Conservation (phyloP, 2,329 filamentous ascomycete genomes). For the Lecanoromycetidae sp. region DNA sequence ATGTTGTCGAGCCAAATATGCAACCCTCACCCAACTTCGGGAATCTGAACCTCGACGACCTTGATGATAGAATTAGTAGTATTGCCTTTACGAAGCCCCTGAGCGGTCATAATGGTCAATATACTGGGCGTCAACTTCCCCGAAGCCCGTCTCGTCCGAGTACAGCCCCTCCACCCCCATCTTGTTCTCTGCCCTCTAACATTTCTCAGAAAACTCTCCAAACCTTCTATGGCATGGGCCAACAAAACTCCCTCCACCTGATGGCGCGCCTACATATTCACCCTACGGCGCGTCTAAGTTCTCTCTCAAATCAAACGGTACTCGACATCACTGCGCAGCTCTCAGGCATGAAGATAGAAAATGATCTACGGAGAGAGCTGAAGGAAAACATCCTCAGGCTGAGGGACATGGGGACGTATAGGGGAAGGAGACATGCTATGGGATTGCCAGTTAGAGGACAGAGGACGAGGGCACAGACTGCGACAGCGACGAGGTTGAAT, state of each 20-base stretch:
- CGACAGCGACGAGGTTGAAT: conserved; percentile 48
- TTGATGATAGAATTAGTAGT: too few relatives aligned
- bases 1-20: background rate
- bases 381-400: conserved; percentile 75
- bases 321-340: conserved; percentile 74
- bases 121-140: conserved; percentile 78
- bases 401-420: conserved; percentile 81
- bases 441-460: conserved; percentile 83
- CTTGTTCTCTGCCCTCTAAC: background rate
- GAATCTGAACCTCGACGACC: background rate
- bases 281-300: conserved; percentile 64
- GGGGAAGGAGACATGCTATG: conserved; percentile 86
- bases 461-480: conserved; percentile 64
- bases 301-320: conserved; percentile 62
- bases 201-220: conserved; percentile 63
- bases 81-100: background rate
- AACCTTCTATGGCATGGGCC: conserved; percentile 76
- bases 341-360: conserved; percentile 86
- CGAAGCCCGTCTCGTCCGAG: conserved; percentile 72
- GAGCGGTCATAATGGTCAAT: conserved; percentile 49
- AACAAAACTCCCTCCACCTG: conserved; percentile 55
- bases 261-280: conserved; percentile 86
- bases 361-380: conserved; percentile 64
- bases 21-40: background rate
- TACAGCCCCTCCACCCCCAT: conserved; percentile 29